A percentile compares a stretch with the other conserved stretches of the same genome.
phyloP scores from a whole-genome alignment of 2,329 filamentous ascomycete genomes.

The Cladophialophora immunda region DNA sequence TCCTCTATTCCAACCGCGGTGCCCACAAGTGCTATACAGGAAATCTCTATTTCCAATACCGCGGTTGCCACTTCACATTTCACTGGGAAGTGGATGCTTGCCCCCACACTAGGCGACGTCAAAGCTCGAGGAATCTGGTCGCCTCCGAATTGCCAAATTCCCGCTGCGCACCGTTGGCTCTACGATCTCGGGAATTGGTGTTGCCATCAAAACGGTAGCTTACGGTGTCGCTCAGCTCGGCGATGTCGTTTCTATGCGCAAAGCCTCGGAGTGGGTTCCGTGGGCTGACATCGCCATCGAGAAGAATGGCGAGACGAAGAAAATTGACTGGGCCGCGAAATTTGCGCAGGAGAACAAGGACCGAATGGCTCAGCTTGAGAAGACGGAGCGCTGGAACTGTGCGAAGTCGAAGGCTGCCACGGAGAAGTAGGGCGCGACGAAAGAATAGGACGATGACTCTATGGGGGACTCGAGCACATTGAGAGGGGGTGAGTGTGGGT shows the following conservation, averaged over 20 bases:
- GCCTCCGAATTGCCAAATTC: conserved; percentile 32
- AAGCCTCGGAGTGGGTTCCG: conserved; percentile 34
- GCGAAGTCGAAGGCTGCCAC: neutral
- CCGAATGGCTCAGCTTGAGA: conserved; percentile 20
- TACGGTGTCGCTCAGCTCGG: conserved; percentile 36
- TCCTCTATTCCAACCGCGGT: neutral
- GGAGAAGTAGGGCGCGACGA: conserved; percentile 1
- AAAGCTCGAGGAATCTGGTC: conserved; percentile 33
- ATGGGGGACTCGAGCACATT: conserved; percentile 9
- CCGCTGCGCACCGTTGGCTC: conserved; percentile 35
- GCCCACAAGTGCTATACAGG: conserved; percentile 19
- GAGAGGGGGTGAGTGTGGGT: neutral
- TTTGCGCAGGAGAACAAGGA: conserved; percentile 28
- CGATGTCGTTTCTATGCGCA: conserved; percentile 33
- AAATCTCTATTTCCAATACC: conserved; percentile 41
- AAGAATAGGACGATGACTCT: neutral
- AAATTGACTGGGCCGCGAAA: conserved; percentile 30
- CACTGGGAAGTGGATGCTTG: conserved; percentile 40
- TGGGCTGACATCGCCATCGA: conserved; percentile 31
- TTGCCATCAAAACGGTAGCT: conserved; percentile 28
- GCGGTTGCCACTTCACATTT: conserved; percentile 33
- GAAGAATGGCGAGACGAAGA: conserved; percentile 35
- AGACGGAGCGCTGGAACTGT: conserved; percentile 22
- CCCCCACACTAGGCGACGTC: conserved; percentile 38
- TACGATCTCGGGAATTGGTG: conserved; percentile 29